phyloP scores from a whole-genome alignment of 208 protist species.

The Herpetomonas muscarum region DNA sequence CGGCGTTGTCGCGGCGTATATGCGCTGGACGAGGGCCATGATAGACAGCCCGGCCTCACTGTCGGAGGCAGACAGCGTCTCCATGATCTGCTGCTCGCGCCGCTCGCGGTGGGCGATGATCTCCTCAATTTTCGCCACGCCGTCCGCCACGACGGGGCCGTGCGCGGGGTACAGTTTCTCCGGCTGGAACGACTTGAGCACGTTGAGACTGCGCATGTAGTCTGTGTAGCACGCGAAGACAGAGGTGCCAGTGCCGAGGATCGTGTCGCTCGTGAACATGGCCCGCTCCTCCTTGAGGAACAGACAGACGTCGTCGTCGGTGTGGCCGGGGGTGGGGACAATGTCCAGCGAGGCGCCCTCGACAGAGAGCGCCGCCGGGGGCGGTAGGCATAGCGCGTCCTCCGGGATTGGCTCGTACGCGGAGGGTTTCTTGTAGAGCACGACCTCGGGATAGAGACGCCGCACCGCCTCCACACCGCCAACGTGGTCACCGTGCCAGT shows the following conservation, averaged over 20 bases:
- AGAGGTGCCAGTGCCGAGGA: conserved; percentile 54
- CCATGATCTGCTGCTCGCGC: conserved; percentile 58
- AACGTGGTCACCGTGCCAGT: conserved; percentile 70
- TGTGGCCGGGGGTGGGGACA: conserved; percentile 60
- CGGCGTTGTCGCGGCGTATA: conserved; percentile 43
- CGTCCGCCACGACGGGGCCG: conserved; percentile 48
- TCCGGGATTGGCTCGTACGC: conserved; percentile 14
- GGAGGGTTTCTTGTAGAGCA: conserved; percentile 47
- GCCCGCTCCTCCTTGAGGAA: conserved; percentile 48
- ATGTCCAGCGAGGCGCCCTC: conserved; percentile 47
- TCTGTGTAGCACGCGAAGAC: conserved; percentile 60
- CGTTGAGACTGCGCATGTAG: conserved; percentile 47
- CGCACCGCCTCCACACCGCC: conserved; percentile 45
- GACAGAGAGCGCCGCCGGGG: conserved; percentile 22
- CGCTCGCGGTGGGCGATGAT: conserved; percentile 45
- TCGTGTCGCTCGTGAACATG: conserved; percentile 60
- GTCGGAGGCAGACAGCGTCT: conserved; percentile 15
- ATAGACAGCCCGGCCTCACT: conserved; percentile 15
- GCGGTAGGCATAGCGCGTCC: conserved; percentile 22
- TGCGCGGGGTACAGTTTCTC: conserved; percentile 50
- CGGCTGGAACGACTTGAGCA: conserved; percentile 23
- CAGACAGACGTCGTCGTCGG: conserved; percentile 56
- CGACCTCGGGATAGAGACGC: conserved; percentile 28
- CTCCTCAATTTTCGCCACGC: conserved; percentile 36
- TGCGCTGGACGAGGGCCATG: conserved; percentile 28